Percentiles rank a stretch among this genome's conserved stretches.
Conservation (phyloP, 805 yeast species). For the Pichia membranifaciens region DNA sequence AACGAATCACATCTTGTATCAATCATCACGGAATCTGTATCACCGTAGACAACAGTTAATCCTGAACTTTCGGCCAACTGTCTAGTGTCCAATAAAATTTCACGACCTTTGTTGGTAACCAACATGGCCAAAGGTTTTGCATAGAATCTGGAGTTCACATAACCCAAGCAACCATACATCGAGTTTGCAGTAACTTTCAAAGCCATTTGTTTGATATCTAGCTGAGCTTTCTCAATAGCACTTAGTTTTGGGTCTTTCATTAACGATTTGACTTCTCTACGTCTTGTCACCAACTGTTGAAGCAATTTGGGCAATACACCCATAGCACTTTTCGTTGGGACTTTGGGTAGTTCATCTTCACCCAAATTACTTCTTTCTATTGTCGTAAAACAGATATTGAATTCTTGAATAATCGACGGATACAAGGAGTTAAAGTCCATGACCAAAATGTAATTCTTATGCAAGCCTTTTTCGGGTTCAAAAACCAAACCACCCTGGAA, state of each 20-base stretch:
- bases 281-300: slow-evolving; percentile 79
- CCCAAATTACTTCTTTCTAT: slow-evolving; percentile 57
- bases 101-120: slow-evolving; percentile 93
- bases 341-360: slow-evolving; percentile 59
- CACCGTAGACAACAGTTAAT: slow-evolving; percentile 90
- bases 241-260: slow-evolving; percentile 69
- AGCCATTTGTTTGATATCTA: slow-evolving; percentile 94
- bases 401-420: slow-evolving; percentile 96
- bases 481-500: slow-evolving; percentile 64
- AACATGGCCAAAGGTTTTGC: slow-evolving; percentile 95
- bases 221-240: slow-evolving; percentile 65
- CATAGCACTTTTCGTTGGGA: slow-evolving; percentile 55
- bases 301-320: slow-evolving; percentile 87
- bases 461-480: slow-evolving; percentile 94
- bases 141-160: slow-evolving; percentile 83
- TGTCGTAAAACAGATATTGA: slow-evolving; percentile 94
- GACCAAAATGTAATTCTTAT: slow-evolving; percentile 80
- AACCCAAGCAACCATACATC: slow-evolving; percentile 99
- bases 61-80: slow-evolving; percentile 84
- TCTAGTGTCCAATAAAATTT: slow-evolving; percentile 86
- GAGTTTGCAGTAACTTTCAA: slow-evolving; percentile 95
- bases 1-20: slow-evolving; percentile 73
- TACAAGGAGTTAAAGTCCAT: slow-evolving; percentile 98
- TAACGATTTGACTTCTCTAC: slow-evolving; percentile 85
- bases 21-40: slow-evolving; percentile 98